phyloP scores from a whole-genome alignment of 2,329 filamentous ascomycete genomes.

The Xylariaceae sp. region DNA sequence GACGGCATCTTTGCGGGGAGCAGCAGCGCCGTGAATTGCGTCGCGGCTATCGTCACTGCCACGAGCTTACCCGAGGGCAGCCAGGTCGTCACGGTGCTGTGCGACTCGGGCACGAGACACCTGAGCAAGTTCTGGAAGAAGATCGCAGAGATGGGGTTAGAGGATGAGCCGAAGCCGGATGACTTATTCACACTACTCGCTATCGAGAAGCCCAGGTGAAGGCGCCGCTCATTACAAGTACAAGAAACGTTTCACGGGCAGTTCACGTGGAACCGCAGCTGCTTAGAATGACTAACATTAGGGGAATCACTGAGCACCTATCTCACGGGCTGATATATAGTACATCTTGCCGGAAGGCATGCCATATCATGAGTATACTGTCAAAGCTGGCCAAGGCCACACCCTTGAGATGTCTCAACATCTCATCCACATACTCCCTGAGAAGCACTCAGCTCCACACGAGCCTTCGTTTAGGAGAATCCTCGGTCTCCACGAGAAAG shows the following conservation, averaged over 20 bases:
- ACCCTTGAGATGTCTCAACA: conserved; percentile 11
- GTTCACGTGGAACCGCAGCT: conserved; percentile 15
- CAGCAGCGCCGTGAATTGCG: conserved; percentile 96
- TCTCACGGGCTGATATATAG: conserved; percentile 22
- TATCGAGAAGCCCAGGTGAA: conserved; percentile 43
- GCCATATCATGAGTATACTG: conserved; percentile 1
- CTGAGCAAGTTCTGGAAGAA: conserved; percentile 85
- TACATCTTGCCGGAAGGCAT: conserved; percentile 19
- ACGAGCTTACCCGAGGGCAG: conserved; percentile 66
- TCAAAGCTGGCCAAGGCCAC: conserved; percentile 15
- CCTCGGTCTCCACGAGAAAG: conserved; percentile 7
- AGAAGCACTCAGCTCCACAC: too few species aligned
- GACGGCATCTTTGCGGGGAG: conserved; percentile 95
- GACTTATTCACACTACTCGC: conserved; percentile 59
- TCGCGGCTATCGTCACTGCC: conserved; percentile 74
- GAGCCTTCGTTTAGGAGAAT: conserved; percentile 21
- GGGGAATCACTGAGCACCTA: conserved; percentile 8
- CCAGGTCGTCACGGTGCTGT: conserved; percentile 80
- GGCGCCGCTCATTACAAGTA: conserved; percentile 1
- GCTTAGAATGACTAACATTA: conserved; percentile 3
- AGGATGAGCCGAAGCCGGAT: conserved; percentile 57
- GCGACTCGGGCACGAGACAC: conserved; percentile 82
- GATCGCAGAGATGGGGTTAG: conserved; percentile 70
- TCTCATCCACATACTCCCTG: too few species aligned
- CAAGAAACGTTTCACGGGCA: background rate